A percentile compares a stretch with the other conserved stretches of the same genome.
Evolutionary conservation across 768 basidiomycete species (phyloP).

Genomic region (Cytidiella melzeri): DNA sequence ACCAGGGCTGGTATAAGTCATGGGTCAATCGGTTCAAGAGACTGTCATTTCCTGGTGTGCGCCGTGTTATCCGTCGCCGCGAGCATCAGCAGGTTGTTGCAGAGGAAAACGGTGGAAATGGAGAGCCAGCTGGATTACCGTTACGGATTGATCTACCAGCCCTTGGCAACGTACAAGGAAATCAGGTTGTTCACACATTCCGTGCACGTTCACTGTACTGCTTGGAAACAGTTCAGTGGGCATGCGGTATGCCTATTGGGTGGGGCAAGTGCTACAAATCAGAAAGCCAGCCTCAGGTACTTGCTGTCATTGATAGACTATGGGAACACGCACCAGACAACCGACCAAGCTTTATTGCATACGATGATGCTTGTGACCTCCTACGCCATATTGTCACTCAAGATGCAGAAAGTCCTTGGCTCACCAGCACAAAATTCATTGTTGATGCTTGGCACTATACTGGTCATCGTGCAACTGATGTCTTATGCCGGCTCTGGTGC

Average conservation of each 20-base stretch:
- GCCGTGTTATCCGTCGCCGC: conserved; percentile 5
- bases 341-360: conserved; percentile 3
- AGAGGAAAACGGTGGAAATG: neutral
- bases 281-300: conserved; percentile 6
- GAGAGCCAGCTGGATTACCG: neutral
- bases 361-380: conserved; percentile 9
- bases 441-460: conserved; percentile 10
- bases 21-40: conserved; percentile 1
- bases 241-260: conserved; percentile 9
- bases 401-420: conserved; percentile 1
- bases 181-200: conserved; percentile 7
- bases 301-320: neutral
- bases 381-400: conserved; percentile 8
- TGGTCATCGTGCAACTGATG: conserved; percentile 4
- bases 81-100: too few species aligned
- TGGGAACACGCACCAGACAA: neutral
- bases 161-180: neutral
- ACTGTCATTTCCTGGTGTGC: neutral
- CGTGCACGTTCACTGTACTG: conserved; percentile 5
- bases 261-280: conserved; percentile 9
- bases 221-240: conserved; percentile 6
- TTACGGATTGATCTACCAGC: neutral
- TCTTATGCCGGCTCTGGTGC: conserved; percentile 5
- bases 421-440: conserved; percentile 4
- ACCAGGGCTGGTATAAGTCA: neutral